Evolutionary conservation across 495 filamentous ascomycete species (phyloP), one percentile per base, ranked within the genome.

Genomic region (Xylaria flabelliformis): DNA sequence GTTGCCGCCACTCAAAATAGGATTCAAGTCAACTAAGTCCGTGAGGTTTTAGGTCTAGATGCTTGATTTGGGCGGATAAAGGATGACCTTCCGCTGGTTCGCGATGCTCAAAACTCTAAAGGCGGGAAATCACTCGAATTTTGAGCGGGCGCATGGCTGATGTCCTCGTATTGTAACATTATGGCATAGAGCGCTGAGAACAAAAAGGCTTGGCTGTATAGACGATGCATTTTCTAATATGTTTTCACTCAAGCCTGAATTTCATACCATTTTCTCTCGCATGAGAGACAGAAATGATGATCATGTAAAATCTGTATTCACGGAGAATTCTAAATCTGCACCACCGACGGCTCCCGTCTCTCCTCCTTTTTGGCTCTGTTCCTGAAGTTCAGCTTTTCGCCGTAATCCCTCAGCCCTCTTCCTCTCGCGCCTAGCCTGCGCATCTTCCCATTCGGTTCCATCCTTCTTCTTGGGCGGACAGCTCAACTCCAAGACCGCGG

Each of bases 401-500:
- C 67, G 80, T 59, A 92, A 74, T 0, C 91, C 91, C 74, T 92
- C 90, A 21, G 82, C 85, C 75, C 87, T 85, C 81, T 90, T 91
- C 70, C 89, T 87, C 79, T 87, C 86, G 71, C 81, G 86, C 65
- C 90, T 83, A 8, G 74, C 80, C 56, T 88, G 82, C 8, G 86
- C 79, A 79, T 91, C 88, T 76, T 91, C 90, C 90, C 89, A 90
- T 0, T 74, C 80, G 51, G 34, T 74, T 61, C 61, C 78, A 71
- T 66, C 73, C 62, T 64, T 76, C 70, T 39, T 74, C 65, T 75
- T 75, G 2, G 71, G 68, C 58, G 75, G 74, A n/a, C n/a, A 73
- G 51, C 67, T 78, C 2, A 83, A 78, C n/a, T 80, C 74, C 41
- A 76, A 71, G 51, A 88, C 74, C 1, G 84, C 81, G 0, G 63